Percentiles rank a stretch among this genome's conserved stretches.
Evolutionary conservation across 2,329 filamentous ascomycete genomes (phyloP).

Genomic region (Colletotrichum orchidophilum): DNA sequence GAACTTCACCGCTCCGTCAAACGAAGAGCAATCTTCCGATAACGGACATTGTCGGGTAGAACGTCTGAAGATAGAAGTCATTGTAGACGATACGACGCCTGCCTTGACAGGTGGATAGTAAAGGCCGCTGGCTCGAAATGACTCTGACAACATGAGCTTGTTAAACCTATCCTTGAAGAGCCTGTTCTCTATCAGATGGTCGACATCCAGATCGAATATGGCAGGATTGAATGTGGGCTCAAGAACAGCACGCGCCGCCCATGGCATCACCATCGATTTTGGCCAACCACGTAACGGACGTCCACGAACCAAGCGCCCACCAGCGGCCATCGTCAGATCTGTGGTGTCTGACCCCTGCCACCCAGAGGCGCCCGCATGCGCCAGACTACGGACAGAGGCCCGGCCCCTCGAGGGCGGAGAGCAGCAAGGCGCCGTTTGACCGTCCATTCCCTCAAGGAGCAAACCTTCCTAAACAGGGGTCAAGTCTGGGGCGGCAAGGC

Average conservation of each 20-base stretch:
- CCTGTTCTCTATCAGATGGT: neutral
- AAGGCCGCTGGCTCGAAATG: neutral
- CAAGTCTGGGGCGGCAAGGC: conserved; percentile 5
- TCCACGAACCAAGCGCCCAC: neutral
- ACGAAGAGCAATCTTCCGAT: neutral
- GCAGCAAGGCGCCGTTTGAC: conserved; percentile 11
- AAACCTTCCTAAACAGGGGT: neutral
- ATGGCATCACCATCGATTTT: neutral
- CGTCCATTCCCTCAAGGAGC: conserved; percentile 10
- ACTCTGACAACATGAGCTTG: neutral
- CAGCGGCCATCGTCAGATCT: conserved; percentile 1
- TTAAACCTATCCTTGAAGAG: neutral
- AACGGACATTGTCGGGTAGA: neutral
- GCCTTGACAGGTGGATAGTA: neutral
- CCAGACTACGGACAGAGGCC: neutral
- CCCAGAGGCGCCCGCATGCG: neutral
- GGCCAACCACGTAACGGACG: neutral
- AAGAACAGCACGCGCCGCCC: neutral
- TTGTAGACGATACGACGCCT: neutral
- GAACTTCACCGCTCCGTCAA: neutral
- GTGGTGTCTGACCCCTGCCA: conserved; percentile 18
- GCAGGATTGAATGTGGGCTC: neutral
- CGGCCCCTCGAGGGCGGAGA: neutral
- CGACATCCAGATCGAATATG: neutral
- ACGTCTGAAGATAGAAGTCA: neutral